Evolutionary conservation across 2,329 filamentous ascomycete species (phyloP), one percentile per base, ranked within the genome.

Genomic region (Tolypocladium inflatum): DNA sequence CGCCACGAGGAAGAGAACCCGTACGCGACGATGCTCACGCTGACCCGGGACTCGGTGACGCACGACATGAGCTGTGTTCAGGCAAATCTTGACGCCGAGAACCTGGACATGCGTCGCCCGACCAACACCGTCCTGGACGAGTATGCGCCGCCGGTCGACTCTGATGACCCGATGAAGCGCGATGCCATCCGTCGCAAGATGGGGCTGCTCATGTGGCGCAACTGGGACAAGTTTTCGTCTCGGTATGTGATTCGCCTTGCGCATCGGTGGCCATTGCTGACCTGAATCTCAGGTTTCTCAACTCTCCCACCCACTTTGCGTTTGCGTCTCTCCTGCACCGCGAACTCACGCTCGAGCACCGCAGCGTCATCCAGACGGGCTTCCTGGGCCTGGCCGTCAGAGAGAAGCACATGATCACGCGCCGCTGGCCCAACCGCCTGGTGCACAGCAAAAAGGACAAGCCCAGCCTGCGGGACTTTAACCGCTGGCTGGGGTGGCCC

Each of bases 1-100:
- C 60, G 63, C n/a, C 63, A 68, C 11, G 15, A 56, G 21, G 60
- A 65, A 33, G 59, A 65, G 39, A 70, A 68, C 33, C 66, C 66
- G 9, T 59, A 60, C 26, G 67, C 67, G 13, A 63, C 66, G 0
- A 42, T 69, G 39, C 41, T 70, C 8, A 59, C 60, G 4, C 45
- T 65, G n/a, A 60, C 57, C 3, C 51, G 59, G 15, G n/a, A 57
- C 4, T 60, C 54, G 9, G 61, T 67, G 3, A 33, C 19, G 17
- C 30, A 58, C 4, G 21, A 33, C 15, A 2, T 58, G 13, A 33
- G 38, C 5, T 41, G 39, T 1, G 26, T 62, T 2, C n/a, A 23
- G 17, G 51, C 58, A 5, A 43, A 56, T 3, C 3, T 62, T 3
- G 53, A 59, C 0, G 10, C 17, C 2, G 66, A 68, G 33, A 19